Conservation (phyloP, 768 basidiomycete species). For the Phanerochaete carnosa region DNA sequence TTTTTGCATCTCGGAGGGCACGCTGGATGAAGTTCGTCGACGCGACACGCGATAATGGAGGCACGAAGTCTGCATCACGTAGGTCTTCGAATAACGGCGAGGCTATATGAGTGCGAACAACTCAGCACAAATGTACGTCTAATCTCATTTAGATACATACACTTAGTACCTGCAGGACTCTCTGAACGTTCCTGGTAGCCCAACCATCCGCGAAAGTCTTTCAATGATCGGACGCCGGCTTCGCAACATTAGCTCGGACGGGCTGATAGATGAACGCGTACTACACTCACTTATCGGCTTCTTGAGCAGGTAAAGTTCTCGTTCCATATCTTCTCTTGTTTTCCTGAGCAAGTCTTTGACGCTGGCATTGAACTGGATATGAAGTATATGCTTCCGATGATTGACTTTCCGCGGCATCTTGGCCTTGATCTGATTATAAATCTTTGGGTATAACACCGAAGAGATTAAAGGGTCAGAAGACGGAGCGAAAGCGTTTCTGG, state of each 20-base stretch:
- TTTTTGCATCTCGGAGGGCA: constrained; percentile 56
- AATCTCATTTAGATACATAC: constrained; percentile 28
- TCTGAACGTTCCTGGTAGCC: constrained; percentile 44
- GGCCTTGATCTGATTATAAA: neutral
- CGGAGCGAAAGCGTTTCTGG: too few species aligned
- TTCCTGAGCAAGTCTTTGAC: constrained; percentile 42
- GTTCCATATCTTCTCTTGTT: constrained; percentile 49
- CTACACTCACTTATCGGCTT: constrained; percentile 39
- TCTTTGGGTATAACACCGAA: constrained; percentile 8
- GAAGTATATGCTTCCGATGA: constrained; percentile 25
- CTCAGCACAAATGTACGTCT: neutral
- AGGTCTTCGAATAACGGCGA: constrained; percentile 51
- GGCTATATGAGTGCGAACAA: constrained; percentile 33
- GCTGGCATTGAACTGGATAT: constrained; percentile 36
- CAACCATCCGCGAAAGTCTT: constrained; percentile 43
- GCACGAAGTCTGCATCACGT: constrained; percentile 24
- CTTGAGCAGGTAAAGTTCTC: constrained; percentile 45
- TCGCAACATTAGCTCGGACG: neutral
- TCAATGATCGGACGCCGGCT: constrained; percentile 51
- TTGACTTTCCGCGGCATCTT: constrained; percentile 10
- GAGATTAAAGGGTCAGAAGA: too few species aligned
- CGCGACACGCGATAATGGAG: constrained; percentile 33
- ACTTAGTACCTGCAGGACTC: constrained; percentile 32
- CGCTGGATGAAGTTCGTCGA: constrained; percentile 37
- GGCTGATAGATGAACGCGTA: neutral